Percentiles rank a stretch among this genome's conserved stretches.
phyloP scores from a whole-genome alignment of 75 land plant species.

The Pinus albicaulis region DNA sequence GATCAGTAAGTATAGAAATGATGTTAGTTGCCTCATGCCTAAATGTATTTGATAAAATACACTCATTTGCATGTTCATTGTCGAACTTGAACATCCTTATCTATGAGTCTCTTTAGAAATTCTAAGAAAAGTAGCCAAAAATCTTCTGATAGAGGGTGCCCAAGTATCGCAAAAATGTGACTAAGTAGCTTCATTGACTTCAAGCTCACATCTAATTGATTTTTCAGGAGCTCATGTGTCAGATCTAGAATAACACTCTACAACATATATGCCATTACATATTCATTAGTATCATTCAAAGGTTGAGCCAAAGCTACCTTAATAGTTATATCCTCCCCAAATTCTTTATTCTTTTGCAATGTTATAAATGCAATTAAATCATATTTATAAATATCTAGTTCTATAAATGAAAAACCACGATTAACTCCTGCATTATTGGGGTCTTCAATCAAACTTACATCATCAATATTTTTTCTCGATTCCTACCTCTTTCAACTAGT shows the following conservation, averaged over 20 bases:
- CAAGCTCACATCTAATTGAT: constrained; percentile 51
- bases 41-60: constrained; percentile 56
- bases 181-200: constrained; percentile 72
- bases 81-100: constrained; percentile 62
- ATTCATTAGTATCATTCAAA: constrained; percentile 47
- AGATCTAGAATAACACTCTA: constrained; percentile 67
- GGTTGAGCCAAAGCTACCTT: constrained; percentile 62
- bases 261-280: constrained; percentile 50
- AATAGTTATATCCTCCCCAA: constrained; percentile 43
- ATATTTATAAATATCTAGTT: constrained; percentile 38
- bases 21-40: constrained; percentile 67
- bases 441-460: constrained; percentile 36
- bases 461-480: constrained; percentile 41
- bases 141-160: constrained; percentile 31
- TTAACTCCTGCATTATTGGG: constrained; percentile 26
- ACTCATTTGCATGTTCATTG: constrained; percentile 59
- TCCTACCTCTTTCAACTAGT: constrained; percentile 31
- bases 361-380: constrained; percentile 33
- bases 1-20: constrained; percentile 51
- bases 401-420: constrained; percentile 49
- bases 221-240: constrained; percentile 77
- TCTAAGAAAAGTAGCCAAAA: constrained; percentile 64
- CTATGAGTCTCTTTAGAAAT: constrained; percentile 70
- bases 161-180: constrained; percentile 59
- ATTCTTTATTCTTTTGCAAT: constrained; percentile 34